Base-by-base conservation (phyloP, 768 basidiomycete genomes). In the Russula abietina region DNA sequence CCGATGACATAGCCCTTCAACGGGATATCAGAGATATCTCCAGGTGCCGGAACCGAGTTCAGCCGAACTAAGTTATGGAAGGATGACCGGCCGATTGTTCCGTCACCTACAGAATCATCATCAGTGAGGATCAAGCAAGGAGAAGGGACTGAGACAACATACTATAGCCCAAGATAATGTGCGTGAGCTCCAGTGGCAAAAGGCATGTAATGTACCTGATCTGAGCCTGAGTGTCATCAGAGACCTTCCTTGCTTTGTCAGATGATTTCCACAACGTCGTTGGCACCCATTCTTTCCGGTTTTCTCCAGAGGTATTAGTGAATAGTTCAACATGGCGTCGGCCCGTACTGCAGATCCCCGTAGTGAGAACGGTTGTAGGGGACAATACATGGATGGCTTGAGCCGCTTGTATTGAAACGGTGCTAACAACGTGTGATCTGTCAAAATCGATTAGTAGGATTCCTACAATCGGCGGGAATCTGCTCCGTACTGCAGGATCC, bases 141-240 rank as follows among this genome's bases (percentile, higher is more conserved):
- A 39, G 30, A 24, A 49, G 26, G 39, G 30, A 57, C 14, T 1
- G 17, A 32, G 26, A 50, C 32, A 11, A n/a, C 33, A 22, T 24
- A 55, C 89, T 79, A 66, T 79, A 83, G 45, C 91, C 92, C 51
- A 86, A 73, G 38, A 92, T 67, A 28, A 93, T 75, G 0, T 73
- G 59, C 39, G 84, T 81, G 0, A 83, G 72, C 50, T 85, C 84
- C 9, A 92, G 70, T 5, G 87, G 84, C 32, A 75, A 66, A 30
- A 69, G 64, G 28, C 61, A 67, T 2, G 73, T 69, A 0, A 72
- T 55, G 24, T 60, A 57, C n/a, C 62, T 59, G 24, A 22, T 11
- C 14, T 57, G 39, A 12, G 8, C 9, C 14, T 57, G 39, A 12
- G 17, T 11, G 14, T 57, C 45, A 12, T 55, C 55, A 10, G 65